These are phyloP conservation scores for Wickerhamiella galacta DNA, from an alignment of 805 yeast species.

Conservation along the genomic window DNA sequence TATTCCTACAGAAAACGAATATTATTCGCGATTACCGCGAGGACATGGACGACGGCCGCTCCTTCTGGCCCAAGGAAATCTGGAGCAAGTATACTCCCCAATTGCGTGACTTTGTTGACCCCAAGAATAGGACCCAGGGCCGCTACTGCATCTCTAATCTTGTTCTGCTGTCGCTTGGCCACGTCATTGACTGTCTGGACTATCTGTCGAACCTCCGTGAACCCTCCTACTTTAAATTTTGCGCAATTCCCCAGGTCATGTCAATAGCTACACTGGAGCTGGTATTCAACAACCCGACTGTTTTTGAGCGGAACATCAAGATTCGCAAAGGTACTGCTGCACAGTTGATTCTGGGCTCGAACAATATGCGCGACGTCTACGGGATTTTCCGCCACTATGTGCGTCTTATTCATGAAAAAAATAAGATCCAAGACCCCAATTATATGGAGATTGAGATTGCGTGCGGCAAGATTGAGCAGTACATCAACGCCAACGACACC, in stretches of 20 bases:
- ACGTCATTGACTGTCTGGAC: constrained; percentile 57
- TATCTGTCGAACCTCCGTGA: constrained; percentile 67
- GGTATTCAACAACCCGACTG: constrained; percentile 63
- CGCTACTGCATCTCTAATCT: constrained; percentile 66
- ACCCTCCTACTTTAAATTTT: constrained; percentile 71
- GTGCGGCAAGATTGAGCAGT: constrained; percentile 81
- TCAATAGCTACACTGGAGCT: constrained; percentile 87
- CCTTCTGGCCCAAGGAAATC: constrained; percentile 91
- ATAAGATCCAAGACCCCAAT: constrained; percentile 70
- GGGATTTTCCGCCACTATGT: constrained; percentile 61
- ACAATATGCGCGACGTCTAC: constrained; percentile 61
- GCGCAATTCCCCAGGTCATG: constrained; percentile 98
- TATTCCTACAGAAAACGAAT: constrained; percentile 87
- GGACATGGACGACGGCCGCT: constrained; percentile 78
- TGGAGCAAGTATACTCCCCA: constrained; percentile 66
- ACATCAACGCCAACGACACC: constrained; percentile 36
- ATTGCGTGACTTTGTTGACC: constrained; percentile 41
- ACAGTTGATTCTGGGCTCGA: constrained; percentile 50
- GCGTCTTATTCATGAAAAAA: constrained; percentile 59
- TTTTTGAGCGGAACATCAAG: constrained; percentile 60
- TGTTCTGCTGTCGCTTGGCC: constrained; percentile 61
- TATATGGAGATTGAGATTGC: constrained; percentile 67
- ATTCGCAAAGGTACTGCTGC: constrained; percentile 83
- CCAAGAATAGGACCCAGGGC: constrained; percentile 36
- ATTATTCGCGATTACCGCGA: constrained; percentile 90